Evolutionary conservation across 805 yeast genomes (phyloP).

Genomic region (Candida hispaniensis): DNA sequence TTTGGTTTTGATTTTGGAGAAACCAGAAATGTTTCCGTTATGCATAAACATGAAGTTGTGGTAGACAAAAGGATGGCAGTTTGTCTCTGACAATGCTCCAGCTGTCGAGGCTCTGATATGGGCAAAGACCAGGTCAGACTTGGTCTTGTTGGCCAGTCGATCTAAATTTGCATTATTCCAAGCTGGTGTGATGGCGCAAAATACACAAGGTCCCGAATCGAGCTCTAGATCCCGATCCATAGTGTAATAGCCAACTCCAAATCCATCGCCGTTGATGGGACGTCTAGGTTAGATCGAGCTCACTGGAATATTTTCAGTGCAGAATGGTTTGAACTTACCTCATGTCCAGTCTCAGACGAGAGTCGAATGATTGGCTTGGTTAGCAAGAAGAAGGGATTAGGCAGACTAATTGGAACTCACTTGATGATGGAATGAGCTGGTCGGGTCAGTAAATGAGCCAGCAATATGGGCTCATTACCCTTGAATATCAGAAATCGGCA

Average conservation of each 20-base stretch:
- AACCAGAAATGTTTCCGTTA: slow-evolving; percentile 71
- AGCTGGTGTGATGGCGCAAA: slow-evolving; percentile 90
- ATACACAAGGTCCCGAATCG: slow-evolving; percentile 75
- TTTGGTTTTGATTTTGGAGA: slow-evolving; percentile 58
- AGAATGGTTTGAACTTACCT: slow-evolving; percentile 18
- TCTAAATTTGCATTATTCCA: slow-evolving; percentile 94
- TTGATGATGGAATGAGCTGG: slow-evolving; percentile 97
- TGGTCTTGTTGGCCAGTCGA: slow-evolving; percentile 77
- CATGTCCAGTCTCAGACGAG: slow-evolving; percentile 74
- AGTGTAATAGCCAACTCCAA: slow-evolving; percentile 88
- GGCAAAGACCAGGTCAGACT: slow-evolving; percentile 75
- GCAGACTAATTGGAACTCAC: slow-evolving; percentile 21
- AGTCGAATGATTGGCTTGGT: slow-evolving; percentile 70
- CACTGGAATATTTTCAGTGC: not conserved
- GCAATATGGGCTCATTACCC: slow-evolving; percentile 64
- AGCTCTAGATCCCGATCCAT: slow-evolving; percentile 41
- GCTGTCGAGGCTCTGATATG: slow-evolving; percentile 95
- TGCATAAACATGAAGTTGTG: slow-evolving; percentile 93
- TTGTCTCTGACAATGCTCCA: slow-evolving; percentile 87
- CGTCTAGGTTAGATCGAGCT: slow-evolving; percentile 35
- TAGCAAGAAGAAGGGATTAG: slow-evolving; percentile 1
- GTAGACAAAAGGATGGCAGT: slow-evolving; percentile 91
- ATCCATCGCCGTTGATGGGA: slow-evolving; percentile 97
- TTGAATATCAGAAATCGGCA: slow-evolving; percentile 88
- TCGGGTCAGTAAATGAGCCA: slow-evolving; percentile 77